Percentiles rank a stretch among this genome's conserved stretches.
These are phyloP conservation scores for Phalaenopsis aphrodite DNA, from an alignment of 106 monocot genomes.

Conservation along the genomic window DNA sequence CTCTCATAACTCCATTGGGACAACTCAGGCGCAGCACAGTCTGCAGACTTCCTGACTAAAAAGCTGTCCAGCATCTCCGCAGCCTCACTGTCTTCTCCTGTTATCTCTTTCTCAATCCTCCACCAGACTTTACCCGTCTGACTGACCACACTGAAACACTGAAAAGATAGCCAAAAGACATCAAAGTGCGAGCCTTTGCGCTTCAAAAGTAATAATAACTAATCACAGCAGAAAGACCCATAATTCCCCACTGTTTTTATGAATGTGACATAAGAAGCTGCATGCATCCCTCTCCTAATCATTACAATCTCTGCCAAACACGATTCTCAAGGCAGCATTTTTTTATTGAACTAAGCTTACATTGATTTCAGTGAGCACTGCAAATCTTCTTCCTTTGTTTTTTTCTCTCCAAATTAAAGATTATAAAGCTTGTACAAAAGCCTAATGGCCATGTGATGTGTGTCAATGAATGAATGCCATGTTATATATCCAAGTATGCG, in stretches of 20 bases:
- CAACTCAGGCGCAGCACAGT: too few relatives aligned
- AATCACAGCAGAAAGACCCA: not conserved
- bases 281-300: slow-evolving; percentile 5
- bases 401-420: not conserved
- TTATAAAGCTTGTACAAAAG: not conserved
- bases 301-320: not conserved
- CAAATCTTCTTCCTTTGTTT: not conserved
- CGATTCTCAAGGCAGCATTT: not conserved
- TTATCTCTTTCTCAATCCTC: not conserved
- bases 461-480: not conserved
- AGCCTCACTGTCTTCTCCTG: too few relatives aligned
- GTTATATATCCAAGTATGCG: not conserved
- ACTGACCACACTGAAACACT: slow-evolving; percentile 1
- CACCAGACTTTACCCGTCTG: not conserved
- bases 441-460: not conserved
- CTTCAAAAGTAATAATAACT: not conserved
- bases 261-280: not conserved
- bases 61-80: not conserved
- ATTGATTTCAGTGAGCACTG: not conserved
- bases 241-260: not conserved
- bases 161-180: not conserved
- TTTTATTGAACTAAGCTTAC: not conserved
- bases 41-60: not conserved
- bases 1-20: too few relatives aligned
- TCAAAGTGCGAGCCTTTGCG: not conserved